A percentile compares a stretch with the other conserved stretches of the same genome.
Conservation (phyloP, 2,329 filamentous ascomycete species). For the Trichoderma harzianum region DNA sequence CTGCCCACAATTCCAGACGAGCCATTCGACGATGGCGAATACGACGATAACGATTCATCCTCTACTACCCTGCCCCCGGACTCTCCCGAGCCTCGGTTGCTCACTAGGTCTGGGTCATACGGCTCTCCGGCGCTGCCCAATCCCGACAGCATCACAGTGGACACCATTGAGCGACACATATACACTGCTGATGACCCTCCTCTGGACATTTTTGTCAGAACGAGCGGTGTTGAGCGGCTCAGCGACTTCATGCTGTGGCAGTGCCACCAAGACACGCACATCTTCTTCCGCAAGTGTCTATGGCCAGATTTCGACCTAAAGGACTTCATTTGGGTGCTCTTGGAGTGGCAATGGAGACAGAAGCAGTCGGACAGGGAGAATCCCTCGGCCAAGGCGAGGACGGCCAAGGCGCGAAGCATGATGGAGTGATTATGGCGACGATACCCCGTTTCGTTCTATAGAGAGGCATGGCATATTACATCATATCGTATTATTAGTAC, state of each 20-base stretch:
- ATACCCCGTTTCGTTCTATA: constrained; percentile 22
- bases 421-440: constrained; percentile 23
- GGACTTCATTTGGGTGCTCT: constrained; percentile 85
- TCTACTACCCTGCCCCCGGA: constrained; percentile 57
- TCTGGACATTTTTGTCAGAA: constrained; percentile 85
- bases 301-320: constrained; percentile 97
- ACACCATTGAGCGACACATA: constrained; percentile 80
- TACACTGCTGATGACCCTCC: constrained; percentile 85
- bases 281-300: constrained; percentile 86
- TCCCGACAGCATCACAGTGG: constrained; percentile 80
- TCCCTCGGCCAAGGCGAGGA: constrained; percentile 34
- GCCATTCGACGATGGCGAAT: constrained; percentile 46
- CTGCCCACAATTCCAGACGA: constrained; percentile 49
- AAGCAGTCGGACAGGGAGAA: constrained; percentile 55
- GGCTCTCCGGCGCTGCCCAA: constrained; percentile 54
- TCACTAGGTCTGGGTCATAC: constrained; percentile 32
- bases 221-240: constrained; percentile 85
- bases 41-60: constrained; percentile 48
- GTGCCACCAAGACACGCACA: constrained; percentile 85
- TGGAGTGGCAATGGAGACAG: constrained; percentile 79
- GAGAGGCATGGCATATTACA: constrained; percentile 11
- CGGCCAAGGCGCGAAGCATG: constrained; percentile 26
- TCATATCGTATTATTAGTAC: constrained; percentile 1
- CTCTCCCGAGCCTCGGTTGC: constrained; percentile 44
- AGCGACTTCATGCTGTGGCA: constrained; percentile 99